Base-by-base conservation (phyloP, 2,329 filamentous ascomycete species). In the Apiospora kogelbergensis region DNA sequence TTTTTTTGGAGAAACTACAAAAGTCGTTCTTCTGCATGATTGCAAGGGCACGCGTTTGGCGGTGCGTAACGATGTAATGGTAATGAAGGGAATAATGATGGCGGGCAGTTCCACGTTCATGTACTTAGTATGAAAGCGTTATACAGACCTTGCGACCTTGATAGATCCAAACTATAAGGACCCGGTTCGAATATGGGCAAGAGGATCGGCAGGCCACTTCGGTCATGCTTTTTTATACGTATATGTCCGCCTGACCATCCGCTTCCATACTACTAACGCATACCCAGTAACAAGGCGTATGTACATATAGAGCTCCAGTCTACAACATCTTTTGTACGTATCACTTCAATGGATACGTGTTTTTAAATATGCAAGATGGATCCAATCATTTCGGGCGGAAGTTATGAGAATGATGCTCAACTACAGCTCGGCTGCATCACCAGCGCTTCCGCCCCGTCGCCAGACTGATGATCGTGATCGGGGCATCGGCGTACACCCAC, bases 381-480 rank as follows among this genome's bases (percentile, higher is more conserved):
- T n/a, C 13, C 7, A n/a, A n/a, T n/a, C 53, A 3, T 13, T 10
- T 60, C n/a, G 2, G 30, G 22, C 17, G 30, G 20, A 37, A 20
- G 53, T 20, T 9, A 37, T 20, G 13, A 17, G 10, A n/a, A 60
- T 13, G 26, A 37, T 37, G 30, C 20, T 30, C 40, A 42, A 42
- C 10, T 15, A 3, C 40, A 0, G 1, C 17, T 11, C 9, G 53
- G 30, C 4, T 17, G 30, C 30, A 6, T 45, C 30, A 65, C 63
- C 63, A 65, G 30, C n/a, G 63, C 15, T 65, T 45, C 24, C 63
- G 63, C 17, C 63, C 63, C 4, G 63, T 44, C 20, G 63, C 63
- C 41, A 65, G 63, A 45, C 63, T 48, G 33, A 65, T n/a, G 22
- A 63, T 20, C 44, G 67, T 48, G 44, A 68, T 46, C 20, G 40